A percentile compares a stretch with the other conserved stretches of the same genome.
Evolutionary conservation across 1,139 yeast species (phyloP).

Genomic region (Citeromyces siamensis): DNA sequence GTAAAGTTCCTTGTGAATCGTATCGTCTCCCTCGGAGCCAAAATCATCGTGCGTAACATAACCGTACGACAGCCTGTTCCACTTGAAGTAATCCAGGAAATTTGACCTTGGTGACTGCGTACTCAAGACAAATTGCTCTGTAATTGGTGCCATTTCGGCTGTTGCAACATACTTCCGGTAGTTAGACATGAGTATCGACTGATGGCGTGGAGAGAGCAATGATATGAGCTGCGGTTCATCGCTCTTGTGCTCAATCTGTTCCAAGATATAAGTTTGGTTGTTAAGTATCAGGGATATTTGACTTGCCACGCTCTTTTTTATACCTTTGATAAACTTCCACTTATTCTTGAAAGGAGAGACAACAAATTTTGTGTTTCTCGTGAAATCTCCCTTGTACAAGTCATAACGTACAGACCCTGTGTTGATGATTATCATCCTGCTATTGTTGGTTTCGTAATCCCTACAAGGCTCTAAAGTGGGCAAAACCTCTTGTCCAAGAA

Average conservation of each 20-base stretch:
- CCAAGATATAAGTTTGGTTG: slow-evolving; percentile 30
- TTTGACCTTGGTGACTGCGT: neutral
- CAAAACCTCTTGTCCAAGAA: slow-evolving; percentile 48
- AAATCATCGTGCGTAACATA: slow-evolving; percentile 74
- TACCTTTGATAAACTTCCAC: slow-evolving; percentile 48
- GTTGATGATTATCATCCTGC: slow-evolving; percentile 60
- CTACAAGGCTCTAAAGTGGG: slow-evolving; percentile 28
- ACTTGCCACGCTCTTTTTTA: slow-evolving; percentile 39
- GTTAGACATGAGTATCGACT: slow-evolving; percentile 2
- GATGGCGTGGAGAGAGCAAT: slow-evolving; percentile 15
- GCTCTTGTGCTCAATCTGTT: slow-evolving; percentile 6
- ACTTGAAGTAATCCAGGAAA: slow-evolving; percentile 7
- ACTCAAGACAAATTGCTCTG: slow-evolving; percentile 3
- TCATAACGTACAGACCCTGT: slow-evolving; percentile 90
- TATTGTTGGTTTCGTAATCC: slow-evolving; percentile 12
- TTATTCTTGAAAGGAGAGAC: slow-evolving; percentile 78
- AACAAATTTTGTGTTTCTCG: slow-evolving; percentile 67
- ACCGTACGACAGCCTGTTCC: slow-evolving; percentile 31
- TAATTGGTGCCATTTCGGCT: slow-evolving; percentile 1
- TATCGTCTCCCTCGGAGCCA: slow-evolving; percentile 85
- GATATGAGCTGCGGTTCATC: slow-evolving; percentile 6
- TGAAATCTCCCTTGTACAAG: slow-evolving; percentile 74
- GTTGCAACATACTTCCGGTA: neutral
- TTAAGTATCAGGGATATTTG: slow-evolving; percentile 37
- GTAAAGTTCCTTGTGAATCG: slow-evolving; percentile 53